Evolutionary conservation across 1,284 basidiomycete genomes (phyloP).

Genomic region (Sphaerobolus stellatus): DNA sequence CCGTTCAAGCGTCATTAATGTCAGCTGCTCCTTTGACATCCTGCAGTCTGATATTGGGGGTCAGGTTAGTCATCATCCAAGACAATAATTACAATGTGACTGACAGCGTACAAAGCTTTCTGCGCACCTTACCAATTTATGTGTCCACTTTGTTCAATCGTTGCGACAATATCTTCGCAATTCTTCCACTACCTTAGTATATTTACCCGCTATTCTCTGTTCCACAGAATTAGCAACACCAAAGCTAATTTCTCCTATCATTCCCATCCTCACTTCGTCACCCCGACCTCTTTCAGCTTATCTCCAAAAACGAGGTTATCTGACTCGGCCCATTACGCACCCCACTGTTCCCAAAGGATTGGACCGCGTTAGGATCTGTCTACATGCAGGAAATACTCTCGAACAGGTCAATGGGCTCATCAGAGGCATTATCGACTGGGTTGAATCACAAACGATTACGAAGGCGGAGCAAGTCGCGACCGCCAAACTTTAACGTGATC

Average conservation of each 20-base stretch:
- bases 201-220: conserved; percentile 26
- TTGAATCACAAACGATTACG: conserved; percentile 24
- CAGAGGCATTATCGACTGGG: conserved; percentile 52
- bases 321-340: conserved; percentile 79
- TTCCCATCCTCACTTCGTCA: conserved; percentile 77
- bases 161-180: conserved; percentile 8
- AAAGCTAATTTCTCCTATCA: conserved; percentile 56
- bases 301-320: conserved; percentile 59
- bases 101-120: conserved; percentile 10
- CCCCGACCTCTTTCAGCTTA: conserved; percentile 71
- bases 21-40: conserved; percentile 77
- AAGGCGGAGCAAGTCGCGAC: too few relatives aligned
- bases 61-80: conserved; percentile 41
- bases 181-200: conserved; percentile 21
- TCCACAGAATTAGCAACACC: conserved; percentile 13
- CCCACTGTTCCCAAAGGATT: conserved; percentile 83
- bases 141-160: conserved; percentile 6
- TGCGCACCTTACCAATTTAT: conserved; percentile 22
- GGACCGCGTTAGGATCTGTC: conserved; percentile 81
- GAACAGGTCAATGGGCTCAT: conserved; percentile 63
- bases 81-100: conserved; percentile 21
- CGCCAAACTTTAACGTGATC: too few relatives aligned
- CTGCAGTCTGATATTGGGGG: conserved; percentile 68
- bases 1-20: conserved; percentile 71
- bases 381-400: conserved; percentile 72